These are phyloP conservation scores for Eudorina sp. DNA, from an alignment of 139 green algal species.

Conservation along the genomic window DNA sequence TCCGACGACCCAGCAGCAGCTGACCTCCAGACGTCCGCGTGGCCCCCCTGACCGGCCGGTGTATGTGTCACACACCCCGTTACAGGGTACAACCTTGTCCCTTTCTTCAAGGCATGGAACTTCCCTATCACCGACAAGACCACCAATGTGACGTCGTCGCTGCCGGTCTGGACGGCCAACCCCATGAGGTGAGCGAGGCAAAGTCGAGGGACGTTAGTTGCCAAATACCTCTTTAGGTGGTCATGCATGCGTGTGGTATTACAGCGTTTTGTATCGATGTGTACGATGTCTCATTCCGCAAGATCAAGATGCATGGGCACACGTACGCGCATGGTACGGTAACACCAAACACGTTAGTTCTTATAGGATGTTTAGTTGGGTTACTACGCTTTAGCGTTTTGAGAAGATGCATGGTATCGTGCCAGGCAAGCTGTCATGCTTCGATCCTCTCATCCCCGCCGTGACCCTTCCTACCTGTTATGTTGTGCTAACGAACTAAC, in stretches of 20 bases:
- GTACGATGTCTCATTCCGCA: not conserved
- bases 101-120: constrained; percentile 11
- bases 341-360: no score
- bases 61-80: no score
- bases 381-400: not conserved
- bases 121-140: not conserved
- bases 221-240: no score
- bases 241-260: no score
- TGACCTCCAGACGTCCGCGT: no score
- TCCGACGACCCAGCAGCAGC: no score
- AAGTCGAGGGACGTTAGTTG: no score
- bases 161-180: not conserved
- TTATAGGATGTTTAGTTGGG: not conserved
- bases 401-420: not conserved
- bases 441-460: not conserved
- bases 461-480: not conserved
- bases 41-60: no score
- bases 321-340: not conserved
- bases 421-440: not conserved
- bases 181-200: constrained; percentile 16
- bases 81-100: constrained; percentile 13
- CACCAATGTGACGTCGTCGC: not conserved
- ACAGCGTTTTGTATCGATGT: not conserved
- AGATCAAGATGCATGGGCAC: not conserved
- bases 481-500: not conserved